Conservation (phyloP, 192 early-diverging fungal species). For the Tieghemiomyces parasiticus region DNA sequence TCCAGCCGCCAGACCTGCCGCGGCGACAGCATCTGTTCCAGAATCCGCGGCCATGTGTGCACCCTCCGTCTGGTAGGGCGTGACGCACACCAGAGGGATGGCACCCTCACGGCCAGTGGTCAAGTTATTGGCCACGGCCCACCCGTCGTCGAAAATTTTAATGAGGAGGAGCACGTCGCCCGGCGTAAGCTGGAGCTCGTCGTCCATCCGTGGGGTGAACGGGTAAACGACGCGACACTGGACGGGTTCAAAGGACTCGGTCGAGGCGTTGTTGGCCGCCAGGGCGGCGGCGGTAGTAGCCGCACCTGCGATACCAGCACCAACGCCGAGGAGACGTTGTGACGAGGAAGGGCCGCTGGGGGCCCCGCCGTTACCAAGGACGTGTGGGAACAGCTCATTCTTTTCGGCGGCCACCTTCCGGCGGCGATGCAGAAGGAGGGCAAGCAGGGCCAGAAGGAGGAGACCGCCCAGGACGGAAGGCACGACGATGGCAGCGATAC, state of each 20-base stretch:
- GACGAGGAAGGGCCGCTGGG: not conserved
- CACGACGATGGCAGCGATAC: conserved; percentile 3
- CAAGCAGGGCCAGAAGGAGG: conserved; percentile 1
- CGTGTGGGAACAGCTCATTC: not conserved
- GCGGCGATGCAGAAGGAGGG: conserved; percentile 2
- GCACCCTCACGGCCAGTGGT: conserved; percentile 43
- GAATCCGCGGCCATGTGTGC: not conserved
- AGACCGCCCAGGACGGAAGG: not conserved
- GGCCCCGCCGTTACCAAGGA: not conserved
- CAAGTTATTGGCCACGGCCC: conserved; percentile 53
- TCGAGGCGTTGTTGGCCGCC: not conserved
- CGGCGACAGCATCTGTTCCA: not conserved
- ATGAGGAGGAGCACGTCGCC: conserved; percentile 43
- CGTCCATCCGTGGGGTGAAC: conserved; percentile 40
- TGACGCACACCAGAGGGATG: conserved; percentile 20
- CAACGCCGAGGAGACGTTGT: not conserved
- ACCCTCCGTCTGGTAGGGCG: not conserved
- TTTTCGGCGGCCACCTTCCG: not conserved
- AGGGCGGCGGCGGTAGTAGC: not conserved
- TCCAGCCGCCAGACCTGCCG: not conserved
- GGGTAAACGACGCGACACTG: conserved; percentile 21
- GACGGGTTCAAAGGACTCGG: not conserved
- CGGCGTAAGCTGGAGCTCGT: conserved; percentile 41
- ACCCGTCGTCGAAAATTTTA: conserved; percentile 57
- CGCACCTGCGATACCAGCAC: not conserved